phyloP scores from a whole-genome alignment of 208 protist genomes.

The Porcisia hertigi region DNA sequence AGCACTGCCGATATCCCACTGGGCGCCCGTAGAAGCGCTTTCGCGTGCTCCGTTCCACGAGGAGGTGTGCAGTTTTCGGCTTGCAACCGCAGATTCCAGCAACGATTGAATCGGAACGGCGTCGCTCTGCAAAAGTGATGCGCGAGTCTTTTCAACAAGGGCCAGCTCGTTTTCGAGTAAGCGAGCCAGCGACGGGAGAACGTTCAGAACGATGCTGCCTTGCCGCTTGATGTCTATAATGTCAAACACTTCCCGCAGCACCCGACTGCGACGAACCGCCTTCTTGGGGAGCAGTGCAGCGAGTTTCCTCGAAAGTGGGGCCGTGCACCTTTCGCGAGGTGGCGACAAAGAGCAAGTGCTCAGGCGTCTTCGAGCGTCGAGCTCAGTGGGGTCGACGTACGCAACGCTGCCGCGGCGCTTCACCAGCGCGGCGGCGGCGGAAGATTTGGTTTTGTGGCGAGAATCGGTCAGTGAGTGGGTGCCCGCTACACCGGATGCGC shows the following conservation, averaged over 20 bases:
- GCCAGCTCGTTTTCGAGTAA: conserved; percentile 58
- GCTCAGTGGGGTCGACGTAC: conserved; percentile 1
- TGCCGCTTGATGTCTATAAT: conserved; percentile 55
- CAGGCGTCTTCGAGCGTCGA: neutral
- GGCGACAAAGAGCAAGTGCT: neutral
- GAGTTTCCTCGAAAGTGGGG: conserved; percentile 21
- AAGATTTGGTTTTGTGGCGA: neutral
- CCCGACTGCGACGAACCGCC: conserved; percentile 36
- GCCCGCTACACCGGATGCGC: neutral
- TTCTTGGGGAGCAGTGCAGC: conserved; percentile 20
- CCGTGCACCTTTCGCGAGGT: neutral
- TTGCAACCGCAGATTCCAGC: conserved; percentile 10
- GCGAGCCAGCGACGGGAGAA: conserved; percentile 42
- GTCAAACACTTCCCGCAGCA: conserved; percentile 66
- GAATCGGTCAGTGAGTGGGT: neutral
- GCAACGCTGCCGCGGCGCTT: neutral
- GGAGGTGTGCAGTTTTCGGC: conserved; percentile 11
- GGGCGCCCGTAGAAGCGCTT: neutral
- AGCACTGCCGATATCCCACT: too few species aligned
- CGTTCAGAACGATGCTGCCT: conserved; percentile 30
- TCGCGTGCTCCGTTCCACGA: conserved; percentile 4
- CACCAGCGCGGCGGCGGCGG: neutral
- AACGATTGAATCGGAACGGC: conserved; percentile 10
- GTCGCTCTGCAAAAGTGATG: neutral
- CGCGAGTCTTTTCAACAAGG: conserved; percentile 19